These are phyloP conservation scores for Penicillium sp. DNA, from an alignment of 2,329 filamentous ascomycete genomes.

Conservation along the genomic window DNA sequence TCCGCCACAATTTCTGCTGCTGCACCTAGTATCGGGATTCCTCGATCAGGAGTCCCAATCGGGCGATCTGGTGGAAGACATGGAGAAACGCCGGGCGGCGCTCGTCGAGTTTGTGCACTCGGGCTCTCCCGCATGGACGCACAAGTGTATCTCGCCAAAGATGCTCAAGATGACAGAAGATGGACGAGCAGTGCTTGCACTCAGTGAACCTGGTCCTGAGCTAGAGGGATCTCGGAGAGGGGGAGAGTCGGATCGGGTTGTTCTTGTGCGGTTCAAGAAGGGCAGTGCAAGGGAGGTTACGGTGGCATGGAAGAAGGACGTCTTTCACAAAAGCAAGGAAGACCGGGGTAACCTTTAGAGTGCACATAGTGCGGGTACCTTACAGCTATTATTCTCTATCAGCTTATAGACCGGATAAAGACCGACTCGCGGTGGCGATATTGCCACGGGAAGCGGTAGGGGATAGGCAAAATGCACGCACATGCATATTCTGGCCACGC, in stretches of 20 bases:
- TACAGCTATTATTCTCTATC: no score
- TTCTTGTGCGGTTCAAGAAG: conserved; percentile 56
- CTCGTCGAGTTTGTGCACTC: conserved; percentile 51
- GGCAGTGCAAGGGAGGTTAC: conserved; percentile 57
- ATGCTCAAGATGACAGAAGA: conserved; percentile 43
- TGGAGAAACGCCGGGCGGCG: conserved; percentile 41
- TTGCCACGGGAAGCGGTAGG: conserved; percentile 18
- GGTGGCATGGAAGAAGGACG: conserved; percentile 50
- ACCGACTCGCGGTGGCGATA: conserved; percentile 8
- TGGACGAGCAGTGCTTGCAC: conserved; percentile 51
- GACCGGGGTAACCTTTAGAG: conserved; percentile 34
- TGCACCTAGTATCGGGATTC: conserved; percentile 52
- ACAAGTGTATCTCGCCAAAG: conserved; percentile 49
- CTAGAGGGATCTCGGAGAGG: conserved; percentile 49
- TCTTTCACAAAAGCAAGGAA: conserved; percentile 37
- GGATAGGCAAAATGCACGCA: conserved; percentile 11
- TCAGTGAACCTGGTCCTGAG: conserved; percentile 57
- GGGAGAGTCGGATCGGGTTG: conserved; percentile 55
- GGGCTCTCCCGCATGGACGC: conserved; percentile 45
- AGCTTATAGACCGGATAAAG: no score
- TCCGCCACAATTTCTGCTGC: conserved; percentile 74
- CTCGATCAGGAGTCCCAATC: conserved; percentile 41
- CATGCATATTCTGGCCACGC: conserved; percentile 18
- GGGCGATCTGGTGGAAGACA: conserved; percentile 24
- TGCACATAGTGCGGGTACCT: no score